Evolutionary conservation across 352 stramenopile species (phyloP).

Genomic region (Globisporangium orthogonon): DNA sequence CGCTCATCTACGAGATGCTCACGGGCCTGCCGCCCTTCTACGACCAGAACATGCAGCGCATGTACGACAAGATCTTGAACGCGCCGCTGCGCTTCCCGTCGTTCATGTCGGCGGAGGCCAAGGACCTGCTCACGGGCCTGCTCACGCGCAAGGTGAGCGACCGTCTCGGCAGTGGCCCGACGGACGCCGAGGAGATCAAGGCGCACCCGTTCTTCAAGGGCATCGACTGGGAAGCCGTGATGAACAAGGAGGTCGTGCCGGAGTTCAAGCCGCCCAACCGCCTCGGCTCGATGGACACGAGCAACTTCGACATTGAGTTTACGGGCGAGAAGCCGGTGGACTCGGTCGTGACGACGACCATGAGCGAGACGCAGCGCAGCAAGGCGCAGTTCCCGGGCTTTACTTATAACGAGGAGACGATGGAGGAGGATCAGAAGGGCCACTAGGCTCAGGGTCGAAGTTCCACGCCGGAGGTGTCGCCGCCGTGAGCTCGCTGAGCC

Average conservation of each 20-base stretch:
- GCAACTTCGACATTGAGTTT: slow-evolving; percentile 94
- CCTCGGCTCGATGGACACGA: slow-evolving; percentile 88
- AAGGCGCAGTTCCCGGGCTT: slow-evolving; percentile 89
- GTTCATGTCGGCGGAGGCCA: slow-evolving; percentile 89
- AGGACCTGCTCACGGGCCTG: slow-evolving; percentile 77
- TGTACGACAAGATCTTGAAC: slow-evolving; percentile 94
- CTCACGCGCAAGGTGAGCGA: slow-evolving; percentile 85
- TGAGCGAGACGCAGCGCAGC: slow-evolving; percentile 88
- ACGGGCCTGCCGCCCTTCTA: slow-evolving; percentile 91
- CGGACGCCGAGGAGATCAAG: slow-evolving; percentile 91
- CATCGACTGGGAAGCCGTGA: slow-evolving; percentile 89
- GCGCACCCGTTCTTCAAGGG: slow-evolving; percentile 90
- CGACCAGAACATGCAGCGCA: slow-evolving; percentile 92
- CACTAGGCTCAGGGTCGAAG: slow-evolving; percentile 30
- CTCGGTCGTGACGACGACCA: slow-evolving; percentile 87
- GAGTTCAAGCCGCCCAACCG: slow-evolving; percentile 90
- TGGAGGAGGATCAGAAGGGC: slow-evolving; percentile 81
- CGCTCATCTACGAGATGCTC: slow-evolving; percentile 93
- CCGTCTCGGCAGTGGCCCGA: slow-evolving; percentile 80
- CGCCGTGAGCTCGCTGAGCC: not conserved
- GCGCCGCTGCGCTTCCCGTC: slow-evolving; percentile 81
- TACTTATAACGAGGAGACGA: slow-evolving; percentile 87
- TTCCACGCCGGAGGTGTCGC: not conserved
- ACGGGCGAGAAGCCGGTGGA: slow-evolving; percentile 89
- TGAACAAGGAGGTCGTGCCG: slow-evolving; percentile 82